Percentiles rank a stretch among this genome's conserved stretches.
Conservation (phyloP, 2,329 filamentous ascomycete species). For the Pezicula neosporulosa region DNA sequence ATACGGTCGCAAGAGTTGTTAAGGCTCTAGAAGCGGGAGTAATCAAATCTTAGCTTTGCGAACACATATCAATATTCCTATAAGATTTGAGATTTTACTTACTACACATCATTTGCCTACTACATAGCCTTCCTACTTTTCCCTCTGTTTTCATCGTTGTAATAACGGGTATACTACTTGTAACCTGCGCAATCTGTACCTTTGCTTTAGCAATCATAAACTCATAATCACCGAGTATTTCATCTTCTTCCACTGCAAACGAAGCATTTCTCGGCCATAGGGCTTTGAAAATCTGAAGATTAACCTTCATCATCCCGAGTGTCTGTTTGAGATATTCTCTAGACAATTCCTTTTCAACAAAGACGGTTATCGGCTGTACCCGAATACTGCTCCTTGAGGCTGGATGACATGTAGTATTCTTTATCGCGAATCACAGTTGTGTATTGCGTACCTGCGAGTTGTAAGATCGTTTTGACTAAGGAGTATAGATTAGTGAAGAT, state of each 20-base stretch:
- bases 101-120: neutral
- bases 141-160: neutral
- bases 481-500: neutral
- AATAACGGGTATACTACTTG: neutral
- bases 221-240: neutral
- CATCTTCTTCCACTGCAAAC: neutral
- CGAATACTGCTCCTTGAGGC: neutral
- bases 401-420: neutral
- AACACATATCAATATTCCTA: neutral
- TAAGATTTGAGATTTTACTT: neutral
- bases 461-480: neutral
- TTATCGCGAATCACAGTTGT: neutral
- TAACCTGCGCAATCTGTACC: neutral
- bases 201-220: neutral
- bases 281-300: neutral
- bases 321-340: neutral
- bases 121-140: neutral
- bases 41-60: no score
- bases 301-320: neutral
- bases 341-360: neutral
- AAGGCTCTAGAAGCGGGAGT: constrained; percentile 22
- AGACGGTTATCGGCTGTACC: neutral
- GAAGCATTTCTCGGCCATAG: neutral
- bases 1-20: constrained; percentile 5
- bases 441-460: neutral